Base-by-base conservation (phyloP, 305 asterid species). In the Lippia alba region DNA sequence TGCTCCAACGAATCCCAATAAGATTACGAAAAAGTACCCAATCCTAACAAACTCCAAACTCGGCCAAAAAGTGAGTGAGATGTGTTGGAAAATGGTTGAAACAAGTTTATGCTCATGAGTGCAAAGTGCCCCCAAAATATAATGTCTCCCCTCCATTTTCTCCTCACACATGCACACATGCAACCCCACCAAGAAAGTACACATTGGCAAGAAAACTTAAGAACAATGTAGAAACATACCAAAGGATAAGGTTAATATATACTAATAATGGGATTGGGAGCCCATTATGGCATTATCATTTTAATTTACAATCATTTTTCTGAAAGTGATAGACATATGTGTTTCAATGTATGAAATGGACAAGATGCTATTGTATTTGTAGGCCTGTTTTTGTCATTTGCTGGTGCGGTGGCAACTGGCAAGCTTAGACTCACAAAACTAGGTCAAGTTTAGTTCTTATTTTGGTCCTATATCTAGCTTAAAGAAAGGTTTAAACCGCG, bases 51-150 rank as follows among this genome's bases (percentile, higher is more conserved):
- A 73, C 79, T 48, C 70, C 56, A 61, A 60, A 15, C 62, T 50
- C 44, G 61, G 74, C 65, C 48, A 72, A 51, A 69, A 72, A 65
- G 71, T 33, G 66, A 74, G 59, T 16, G 74, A 50, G 67, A 72
- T 80, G 77, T 76, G 81, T 80, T 59, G 30, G 67, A 69, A 76
- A 73, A 73, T 80, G 81, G 76, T 80, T 76, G 81, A 61, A 66
- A 64, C 79, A 76, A 69, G 67, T n/a, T n/a, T 76, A 69, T 24
- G 72, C 34, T 34, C 50, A 67, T 67, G 72, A 61, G 69, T 46
- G 48, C 71, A 61, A 57, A 67, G 75, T 72, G 78, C 66, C 61
- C 74, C 84, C 81, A 79, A 63, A 68, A 72, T 67, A 65, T 68
- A 66, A 66, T 79, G 79, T 75, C 72, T 9, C 24, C 60, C 45